phyloP scores from a whole-genome alignment of 768 basidiomycete genomes.

The Boletus rubescentipes region DNA sequence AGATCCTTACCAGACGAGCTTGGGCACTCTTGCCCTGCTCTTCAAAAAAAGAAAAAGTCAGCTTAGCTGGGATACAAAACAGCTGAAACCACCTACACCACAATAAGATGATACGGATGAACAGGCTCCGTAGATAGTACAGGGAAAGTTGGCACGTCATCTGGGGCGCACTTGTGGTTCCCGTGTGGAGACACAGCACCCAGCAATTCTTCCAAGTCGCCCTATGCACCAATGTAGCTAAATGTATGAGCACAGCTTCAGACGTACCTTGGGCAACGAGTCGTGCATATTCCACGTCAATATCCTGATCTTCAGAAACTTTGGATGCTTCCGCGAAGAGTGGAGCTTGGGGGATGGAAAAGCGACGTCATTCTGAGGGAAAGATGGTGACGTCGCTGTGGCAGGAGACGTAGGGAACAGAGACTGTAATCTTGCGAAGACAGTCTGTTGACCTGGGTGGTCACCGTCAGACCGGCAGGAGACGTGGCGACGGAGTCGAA shows the following conservation, averaged over 20 bases:
- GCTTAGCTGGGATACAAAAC: conserved; percentile 1
- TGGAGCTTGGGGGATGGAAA: conserved; percentile 24
- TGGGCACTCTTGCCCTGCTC: conserved; percentile 78
- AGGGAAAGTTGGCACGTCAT: conserved; percentile 39
- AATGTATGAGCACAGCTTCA: background rate
- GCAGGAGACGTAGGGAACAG: conserved; percentile 44
- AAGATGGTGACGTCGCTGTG: conserved; percentile 17
- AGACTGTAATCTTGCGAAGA: conserved; percentile 52
- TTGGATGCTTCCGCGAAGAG: conserved; percentile 30
- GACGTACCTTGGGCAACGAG: conserved; percentile 65
- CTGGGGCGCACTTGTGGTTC: conserved; percentile 32
- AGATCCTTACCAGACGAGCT: conserved; percentile 58
- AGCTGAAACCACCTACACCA: conserved; percentile 52
- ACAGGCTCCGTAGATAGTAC: conserved; percentile 46
- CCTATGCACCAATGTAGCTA: conserved; percentile 41
- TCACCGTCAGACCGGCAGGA: conserved; percentile 1
- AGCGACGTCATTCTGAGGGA: conserved; percentile 21
- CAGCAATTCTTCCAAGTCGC: conserved; percentile 69
- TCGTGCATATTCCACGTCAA: conserved; percentile 89
- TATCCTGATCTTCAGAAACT: conserved; percentile 64
- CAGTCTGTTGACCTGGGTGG: conserved; percentile 37
- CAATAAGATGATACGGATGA: conserved; percentile 78
- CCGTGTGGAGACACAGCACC: conserved; percentile 50
- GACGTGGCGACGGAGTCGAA: conserved; percentile 6
- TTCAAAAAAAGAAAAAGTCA: conserved; percentile 38